Evolutionary conservation across 306 rosid genomes (phyloP), one percentile per base, ranked within the genome.

Genomic region (Fragaria iinumae): DNA sequence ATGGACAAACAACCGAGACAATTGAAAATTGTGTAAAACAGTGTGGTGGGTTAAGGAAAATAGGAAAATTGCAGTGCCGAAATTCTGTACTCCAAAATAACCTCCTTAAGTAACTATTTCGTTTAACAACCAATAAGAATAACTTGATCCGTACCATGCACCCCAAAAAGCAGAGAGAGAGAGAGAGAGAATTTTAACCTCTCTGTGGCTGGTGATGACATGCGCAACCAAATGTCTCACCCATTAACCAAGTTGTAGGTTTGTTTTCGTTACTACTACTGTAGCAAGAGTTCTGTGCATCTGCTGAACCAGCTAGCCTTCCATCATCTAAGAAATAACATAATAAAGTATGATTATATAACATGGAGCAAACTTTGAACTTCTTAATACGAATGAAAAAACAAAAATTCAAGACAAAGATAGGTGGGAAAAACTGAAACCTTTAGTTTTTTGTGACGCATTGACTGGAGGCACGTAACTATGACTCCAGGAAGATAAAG

Each of bases 221-320:
- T 38, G 80, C 73, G n/a, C 12, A 87, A 76, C 88, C 84, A 62
- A 56, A 66, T 71, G 76, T 85, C 83, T 82, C 87, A 77, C 76
- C 79, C 72, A 80, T 63, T 60, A 82, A 77, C 80, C 81, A 65
- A 68, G 83, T 81, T 32, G 74, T 82, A 23, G 83, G 90, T 43
- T 81, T 81, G 90, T 86, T 91, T 81, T 89, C 96, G 25, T 84
- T 89, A 69, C 91, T 89, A 72, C 95, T 87, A 80, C 91, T 89
- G 77, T 85, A 53, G 87, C 91, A 79, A 80, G 87, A 78, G 79
- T 83, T 86, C 43, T 49, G 80, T 55, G 88, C 90, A 69, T 59
- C 76, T 13, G 87, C 73, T 80, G 84, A 82, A 43, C 87, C 87
- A 25, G 77, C 68, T 79, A 80, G 67, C 60, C 85, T 84, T 39